Conservation (phyloP, 2,329 filamentous ascomycete species). For the Fusarium sp. region DNA sequence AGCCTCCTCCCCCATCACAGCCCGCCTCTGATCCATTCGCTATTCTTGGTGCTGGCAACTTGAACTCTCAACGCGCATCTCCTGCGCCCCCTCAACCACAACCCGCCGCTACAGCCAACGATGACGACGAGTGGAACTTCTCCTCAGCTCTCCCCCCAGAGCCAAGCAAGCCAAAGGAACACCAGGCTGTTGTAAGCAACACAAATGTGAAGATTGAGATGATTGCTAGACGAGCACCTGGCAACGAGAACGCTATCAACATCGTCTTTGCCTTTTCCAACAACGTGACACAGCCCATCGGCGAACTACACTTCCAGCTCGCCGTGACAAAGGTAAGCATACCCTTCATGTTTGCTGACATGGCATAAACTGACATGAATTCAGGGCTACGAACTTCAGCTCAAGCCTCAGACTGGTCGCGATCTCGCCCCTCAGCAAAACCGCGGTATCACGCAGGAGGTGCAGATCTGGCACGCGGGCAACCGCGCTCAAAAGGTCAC, state of each 20-base stretch:
- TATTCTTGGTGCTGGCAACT: slow-evolving; percentile 50
- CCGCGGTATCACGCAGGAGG: slow-evolving; percentile 81
- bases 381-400: slow-evolving; percentile 81
- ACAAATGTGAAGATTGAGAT: slow-evolving; percentile 78
- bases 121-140: slow-evolving; percentile 96
- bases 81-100: slow-evolving; percentile 39
- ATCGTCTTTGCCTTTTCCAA: slow-evolving; percentile 88
- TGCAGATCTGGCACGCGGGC: slow-evolving; percentile 78
- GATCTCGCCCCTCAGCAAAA: slow-evolving; percentile 77
- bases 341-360: background rate
- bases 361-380: slow-evolving; percentile 6
- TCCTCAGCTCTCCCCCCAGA: slow-evolving; percentile 81
- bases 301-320: slow-evolving; percentile 87
- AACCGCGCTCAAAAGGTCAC: slow-evolving; percentile 75
- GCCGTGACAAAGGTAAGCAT: slow-evolving; percentile 90
- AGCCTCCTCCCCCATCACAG: slow-evolving; percentile 57
- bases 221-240: slow-evolving; percentile 68
- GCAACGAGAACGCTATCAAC: slow-evolving; percentile 67
- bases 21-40: slow-evolving; percentile 63
- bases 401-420: slow-evolving; percentile 87
- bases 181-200: slow-evolving; percentile 74
- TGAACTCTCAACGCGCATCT: slow-evolving; percentile 43
- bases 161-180: slow-evolving; percentile 64
- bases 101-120: slow-evolving; percentile 52
- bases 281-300: slow-evolving; percentile 74